phyloP scores from a whole-genome alignment of 768 basidiomycete genomes.

The Mycena sanguinolenta region DNA sequence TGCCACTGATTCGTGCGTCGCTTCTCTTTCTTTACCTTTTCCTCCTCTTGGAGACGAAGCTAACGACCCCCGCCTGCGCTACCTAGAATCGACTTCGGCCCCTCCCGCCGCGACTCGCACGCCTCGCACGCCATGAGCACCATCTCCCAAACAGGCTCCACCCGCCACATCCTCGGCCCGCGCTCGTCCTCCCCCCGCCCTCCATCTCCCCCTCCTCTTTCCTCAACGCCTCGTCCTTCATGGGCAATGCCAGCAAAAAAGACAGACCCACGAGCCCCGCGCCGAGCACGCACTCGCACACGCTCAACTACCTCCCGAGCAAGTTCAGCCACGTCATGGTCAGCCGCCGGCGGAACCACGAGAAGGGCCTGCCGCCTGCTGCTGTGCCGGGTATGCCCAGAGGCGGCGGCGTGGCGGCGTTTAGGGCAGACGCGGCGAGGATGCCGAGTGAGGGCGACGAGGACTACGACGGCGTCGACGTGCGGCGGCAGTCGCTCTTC shows the following conservation, averaged over 20 bases:
- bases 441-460: conserved; percentile 60
- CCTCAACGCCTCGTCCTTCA: too few relatives aligned
- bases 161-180: conserved; percentile 40
- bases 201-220: conserved; percentile 10
- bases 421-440: conserved; percentile 55
- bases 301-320: conserved; percentile 69
- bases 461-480: conserved; percentile 56
- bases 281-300: conserved; percentile 54
- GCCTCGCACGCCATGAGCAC: conserved; percentile 34
- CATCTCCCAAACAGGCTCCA: conserved; percentile 50
- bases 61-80: too few relatives aligned
- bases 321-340: conserved; percentile 66
- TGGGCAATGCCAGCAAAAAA: too few relatives aligned
- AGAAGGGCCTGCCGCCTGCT: too few relatives aligned
- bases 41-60: too few relatives aligned
- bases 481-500: neutral
- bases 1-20: too few relatives aligned
- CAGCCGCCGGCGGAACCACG: conserved; percentile 41
- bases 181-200: conserved; percentile 49
- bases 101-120: neutral
- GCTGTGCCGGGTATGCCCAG: conserved; percentile 40
- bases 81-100: too few relatives aligned
- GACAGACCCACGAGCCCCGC: too few relatives aligned
- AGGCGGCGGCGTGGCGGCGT: conserved; percentile 74
- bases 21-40: too few relatives aligned